Base-by-base conservation (phyloP, 1,139 yeast genomes). In the Yamadazyma friedrichii region DNA sequence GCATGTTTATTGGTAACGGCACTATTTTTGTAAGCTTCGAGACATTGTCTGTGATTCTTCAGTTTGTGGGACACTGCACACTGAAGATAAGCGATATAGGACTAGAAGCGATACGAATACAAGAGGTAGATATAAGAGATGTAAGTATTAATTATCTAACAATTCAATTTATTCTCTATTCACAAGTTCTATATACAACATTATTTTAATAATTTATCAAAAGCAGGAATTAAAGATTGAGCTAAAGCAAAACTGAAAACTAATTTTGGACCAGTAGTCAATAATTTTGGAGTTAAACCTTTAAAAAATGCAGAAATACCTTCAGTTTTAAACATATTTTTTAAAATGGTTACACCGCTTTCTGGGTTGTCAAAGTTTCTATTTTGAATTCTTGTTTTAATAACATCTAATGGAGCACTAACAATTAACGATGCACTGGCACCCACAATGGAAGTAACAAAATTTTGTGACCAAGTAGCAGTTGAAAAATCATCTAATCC, bases 321-420 rank as follows among this genome's bases (percentile, higher is more conserved):
- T 70, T 93, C 99, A 59, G 86, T 88, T 63, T 81, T 86, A 51
- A 85, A 78, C 86, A 94, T 93, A 67, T 91, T 91, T 70, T 88
- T 88, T 67, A 93, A 78, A 57, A 93, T 94, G 35, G 86, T 87
- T 62, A 93, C 74, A 32, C 99, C 99, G 35, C 89, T 77, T 70
- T 93, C 96, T 48, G 96, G 95, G 68, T 88, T 87, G 56, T 93
- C 98, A 58, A 94, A 93, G 75, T 86, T 88, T 67, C 81, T 84
- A 76, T 93, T 93, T 72, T 93, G 99, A 58, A 93, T 93, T 76
- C 99, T 86, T 48, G 99, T 93, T 78, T 93, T 93, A 67, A 93
- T 93, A 47, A 93, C 99, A 61, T 93, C 99, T 59, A 93, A 78
- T 42, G 99, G 99, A 42, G 98, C 99, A 55, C 95, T 85, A 29